Conservation (phyloP, 2,329 filamentous ascomycete genomes). For the Knoxdaviesia capensis region DNA sequence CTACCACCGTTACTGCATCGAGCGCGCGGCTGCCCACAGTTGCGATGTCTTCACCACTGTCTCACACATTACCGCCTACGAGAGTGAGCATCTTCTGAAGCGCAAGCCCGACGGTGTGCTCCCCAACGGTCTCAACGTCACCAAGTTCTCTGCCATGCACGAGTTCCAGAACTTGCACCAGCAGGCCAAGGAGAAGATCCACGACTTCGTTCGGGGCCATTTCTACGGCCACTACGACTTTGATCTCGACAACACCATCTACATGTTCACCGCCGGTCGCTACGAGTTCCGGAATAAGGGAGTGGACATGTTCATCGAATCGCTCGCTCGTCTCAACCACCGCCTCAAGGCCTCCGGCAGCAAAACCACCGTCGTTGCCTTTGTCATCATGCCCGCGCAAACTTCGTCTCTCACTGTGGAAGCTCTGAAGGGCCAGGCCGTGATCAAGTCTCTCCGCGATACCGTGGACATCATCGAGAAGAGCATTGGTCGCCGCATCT, state of each 20-base stretch:
- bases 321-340: slow-evolving; percentile 84
- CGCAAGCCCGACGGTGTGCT: slow-evolving; percentile 92
- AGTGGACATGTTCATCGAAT: slow-evolving; percentile 99
- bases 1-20: slow-evolving; percentile 96
- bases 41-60: slow-evolving; percentile 97
- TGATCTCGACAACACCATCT: slow-evolving; percentile 87
- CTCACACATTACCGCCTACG: slow-evolving; percentile 94
- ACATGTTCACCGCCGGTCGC: slow-evolving; percentile 90
- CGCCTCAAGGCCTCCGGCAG: slow-evolving; percentile 67
- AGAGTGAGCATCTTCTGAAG: slow-evolving; percentile 93
- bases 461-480: slow-evolving; percentile 85
- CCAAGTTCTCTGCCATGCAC: slow-evolving; percentile 95
- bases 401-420: slow-evolving; percentile 90
- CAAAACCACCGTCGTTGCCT: slow-evolving; percentile 87
- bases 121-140: slow-evolving; percentile 93
- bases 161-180: slow-evolving; percentile 98
- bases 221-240: slow-evolving; percentile 99
- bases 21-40: slow-evolving; percentile 77
- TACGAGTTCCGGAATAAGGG: slow-evolving; percentile 98
- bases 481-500: slow-evolving; percentile 81
- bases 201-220: slow-evolving; percentile 92
- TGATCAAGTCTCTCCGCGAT: slow-evolving; percentile 88
- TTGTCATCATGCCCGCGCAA: slow-evolving; percentile 97
- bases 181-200: slow-evolving; percentile 91
- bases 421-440: slow-evolving; percentile 86